Conservation (phyloP, 257 asterid species). For the Gardenia jasminoides region DNA sequence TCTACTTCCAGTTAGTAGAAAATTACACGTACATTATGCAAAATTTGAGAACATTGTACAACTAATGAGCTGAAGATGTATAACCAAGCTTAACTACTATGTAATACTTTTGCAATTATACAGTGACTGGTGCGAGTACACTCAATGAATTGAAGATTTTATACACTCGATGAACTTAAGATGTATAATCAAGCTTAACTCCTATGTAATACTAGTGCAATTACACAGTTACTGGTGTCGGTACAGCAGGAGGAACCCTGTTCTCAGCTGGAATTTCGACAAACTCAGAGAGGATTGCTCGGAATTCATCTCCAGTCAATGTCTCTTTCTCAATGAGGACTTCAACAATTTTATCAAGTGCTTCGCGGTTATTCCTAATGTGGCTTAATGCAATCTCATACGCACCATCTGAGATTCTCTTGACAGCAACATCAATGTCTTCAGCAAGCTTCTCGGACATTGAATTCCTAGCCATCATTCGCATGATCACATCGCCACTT, state of each 20-base stretch:
- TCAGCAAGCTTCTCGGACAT: conserved; percentile 97
- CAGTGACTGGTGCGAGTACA: conserved; percentile 54
- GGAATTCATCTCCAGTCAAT: conserved; percentile 83
- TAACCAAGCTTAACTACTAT: conserved; percentile 9
- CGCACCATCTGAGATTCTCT: conserved; percentile 73
- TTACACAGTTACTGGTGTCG: conserved; percentile 60
- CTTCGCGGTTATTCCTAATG: conserved; percentile 80
- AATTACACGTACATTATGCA: not conserved
- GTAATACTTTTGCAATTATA: conserved; percentile 31
- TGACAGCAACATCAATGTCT: conserved; percentile 86
- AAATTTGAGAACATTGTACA: conserved; percentile 13
- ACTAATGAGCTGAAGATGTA: conserved; percentile 20
- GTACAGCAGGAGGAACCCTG: conserved; percentile 48
- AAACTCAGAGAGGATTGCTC: conserved; percentile 79
- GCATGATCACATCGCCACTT: conserved; percentile 83
- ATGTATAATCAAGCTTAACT: conserved; percentile 15
- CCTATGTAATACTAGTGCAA: conserved; percentile 13
- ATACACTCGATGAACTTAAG: too few relatives aligned
- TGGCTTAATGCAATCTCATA: conserved; percentile 78
- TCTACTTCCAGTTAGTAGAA: not conserved
- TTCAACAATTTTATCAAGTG: conserved; percentile 88
- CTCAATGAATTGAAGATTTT: too few relatives aligned
- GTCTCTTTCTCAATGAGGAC: conserved; percentile 94
- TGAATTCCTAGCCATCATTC: conserved; percentile 98
- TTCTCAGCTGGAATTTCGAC: conserved; percentile 80